Conservation (phyloP, 164 flowering plant species). For the Chimonanthus salicifolius region DNA sequence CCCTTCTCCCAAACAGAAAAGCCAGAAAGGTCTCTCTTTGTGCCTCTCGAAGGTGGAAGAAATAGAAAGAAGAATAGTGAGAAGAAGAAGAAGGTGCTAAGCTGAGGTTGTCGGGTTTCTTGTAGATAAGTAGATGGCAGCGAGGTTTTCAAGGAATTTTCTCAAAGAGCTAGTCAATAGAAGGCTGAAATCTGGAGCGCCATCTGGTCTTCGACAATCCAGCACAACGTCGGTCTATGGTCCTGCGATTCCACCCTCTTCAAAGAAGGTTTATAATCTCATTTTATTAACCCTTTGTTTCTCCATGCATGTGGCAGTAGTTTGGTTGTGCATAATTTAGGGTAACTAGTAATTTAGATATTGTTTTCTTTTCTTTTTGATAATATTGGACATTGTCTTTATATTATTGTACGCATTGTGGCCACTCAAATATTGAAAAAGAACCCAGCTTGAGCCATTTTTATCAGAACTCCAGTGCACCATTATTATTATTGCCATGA, state of each 20-base stretch:
- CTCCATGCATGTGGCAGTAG: background rate
- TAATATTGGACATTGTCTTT: too few species aligned
- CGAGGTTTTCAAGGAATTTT: slow-evolving; percentile 12
- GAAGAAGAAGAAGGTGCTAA: background rate
- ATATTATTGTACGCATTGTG: too few species aligned
- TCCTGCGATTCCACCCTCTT: slow-evolving; percentile 18
- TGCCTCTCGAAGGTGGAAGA: background rate
- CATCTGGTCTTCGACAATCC: slow-evolving; percentile 11
- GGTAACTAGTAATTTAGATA: background rate
- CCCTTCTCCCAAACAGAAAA: background rate
- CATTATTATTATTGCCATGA: too few species aligned
- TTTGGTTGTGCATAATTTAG: background rate
- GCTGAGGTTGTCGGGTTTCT: slow-evolving; percentile 1
- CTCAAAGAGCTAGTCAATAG: slow-evolving; percentile 7
- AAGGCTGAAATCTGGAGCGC: slow-evolving; percentile 2
- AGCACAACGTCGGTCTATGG: slow-evolving; percentile 9
- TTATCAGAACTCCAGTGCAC: too few species aligned
- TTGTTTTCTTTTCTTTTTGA: too few species aligned
- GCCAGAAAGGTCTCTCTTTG: too few species aligned
- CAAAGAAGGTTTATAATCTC: slow-evolving; percentile 17
- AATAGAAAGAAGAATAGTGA: background rate
- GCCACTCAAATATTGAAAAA: too few species aligned
- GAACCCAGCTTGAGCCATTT: too few species aligned
- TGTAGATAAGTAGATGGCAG: slow-evolving; percentile 15
- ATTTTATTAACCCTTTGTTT: background rate